Conservation (phyloP, 305 asterid genomes). For the Ajuga reptans region DNA sequence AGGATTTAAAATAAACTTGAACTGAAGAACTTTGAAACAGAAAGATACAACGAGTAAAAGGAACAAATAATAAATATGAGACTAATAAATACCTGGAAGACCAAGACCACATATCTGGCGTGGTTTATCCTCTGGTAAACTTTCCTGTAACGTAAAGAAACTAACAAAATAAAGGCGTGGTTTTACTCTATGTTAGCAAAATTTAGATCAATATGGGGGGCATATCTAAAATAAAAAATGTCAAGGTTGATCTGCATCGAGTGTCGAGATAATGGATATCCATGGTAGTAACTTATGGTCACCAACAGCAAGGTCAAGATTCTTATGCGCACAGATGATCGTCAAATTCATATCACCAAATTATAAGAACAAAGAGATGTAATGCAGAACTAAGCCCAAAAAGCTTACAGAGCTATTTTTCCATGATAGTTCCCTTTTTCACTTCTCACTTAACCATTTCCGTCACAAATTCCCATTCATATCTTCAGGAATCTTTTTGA, state of each 20-base stretch:
- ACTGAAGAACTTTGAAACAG: background rate
- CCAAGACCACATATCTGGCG: constrained; percentile 80
- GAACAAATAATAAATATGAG: background rate
- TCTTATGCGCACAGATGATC: background rate
- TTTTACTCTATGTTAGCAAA: background rate
- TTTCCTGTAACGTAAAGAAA: constrained; percentile 45
- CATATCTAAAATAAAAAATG: background rate
- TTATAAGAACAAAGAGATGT: background rate
- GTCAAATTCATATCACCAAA: background rate
- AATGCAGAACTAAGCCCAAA: background rate
- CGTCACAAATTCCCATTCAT: background rate
- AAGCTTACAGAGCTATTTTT: background rate
- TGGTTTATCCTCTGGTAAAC: constrained; percentile 70
- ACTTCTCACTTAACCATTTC: background rate
- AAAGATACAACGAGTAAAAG: background rate
- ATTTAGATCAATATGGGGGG: background rate
- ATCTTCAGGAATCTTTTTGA: background rate
- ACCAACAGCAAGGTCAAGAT: background rate
- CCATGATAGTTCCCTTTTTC: background rate
- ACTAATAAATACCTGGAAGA: constrained; percentile 61
- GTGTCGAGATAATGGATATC: background rate
- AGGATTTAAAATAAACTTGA: background rate
- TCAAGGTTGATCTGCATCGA: background rate
- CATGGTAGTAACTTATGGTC: background rate
- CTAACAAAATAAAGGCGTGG: background rate